Evolutionary conservation across 2,329 filamentous ascomycete species (phyloP), one percentile per base, ranked within the genome.

Genomic region (Zasmidium cellare): DNA sequence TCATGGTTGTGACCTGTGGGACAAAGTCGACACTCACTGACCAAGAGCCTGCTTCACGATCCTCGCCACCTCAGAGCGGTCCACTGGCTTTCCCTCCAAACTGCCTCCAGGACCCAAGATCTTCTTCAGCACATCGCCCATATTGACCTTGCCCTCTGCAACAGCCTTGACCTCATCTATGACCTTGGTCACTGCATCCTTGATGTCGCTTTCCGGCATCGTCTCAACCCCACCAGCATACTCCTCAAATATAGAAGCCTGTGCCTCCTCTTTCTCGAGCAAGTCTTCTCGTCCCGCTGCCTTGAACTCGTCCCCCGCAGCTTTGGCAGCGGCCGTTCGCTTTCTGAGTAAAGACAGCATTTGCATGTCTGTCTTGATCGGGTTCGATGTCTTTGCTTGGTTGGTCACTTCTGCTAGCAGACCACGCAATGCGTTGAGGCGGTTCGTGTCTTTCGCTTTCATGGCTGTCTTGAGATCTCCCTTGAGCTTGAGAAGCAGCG

Each of bases 361-460:
- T 68, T 89, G 84, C 62, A 83, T 80, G 72, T 93, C 89, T 20
- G 85, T 89, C 55, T 77, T 79, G 69, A 92, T 84, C n/a, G 90
- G 89, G 41, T 77, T 79, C 41, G 81, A 70, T 14, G 88, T 91
- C 76, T 92, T 92, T 71, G 86, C 87, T 31, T 88, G 86, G 74
- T 92, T 92, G 66, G 87, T 86, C 60, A 88, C 85, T 61, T 88
- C 83, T 28, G 88, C 80, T 63, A 92, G 81, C 61, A 92, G 77
- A 44, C 81, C 74, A 65, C 90, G 87, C 50, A 93, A 81, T 38
- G 90, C 88, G 41, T 82, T 77, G 23, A 92, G 83, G 2, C 87
- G 85, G 23, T 84, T 77, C 23, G 75, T 78, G 67, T 81, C 77
- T 67, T 80, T 80, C n/a, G 74, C 66, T 58, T 75, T 75, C 73